phyloP scores from a whole-genome alignment of 495 filamentous ascomycete genomes.

The Talaromyces adpressus region DNA sequence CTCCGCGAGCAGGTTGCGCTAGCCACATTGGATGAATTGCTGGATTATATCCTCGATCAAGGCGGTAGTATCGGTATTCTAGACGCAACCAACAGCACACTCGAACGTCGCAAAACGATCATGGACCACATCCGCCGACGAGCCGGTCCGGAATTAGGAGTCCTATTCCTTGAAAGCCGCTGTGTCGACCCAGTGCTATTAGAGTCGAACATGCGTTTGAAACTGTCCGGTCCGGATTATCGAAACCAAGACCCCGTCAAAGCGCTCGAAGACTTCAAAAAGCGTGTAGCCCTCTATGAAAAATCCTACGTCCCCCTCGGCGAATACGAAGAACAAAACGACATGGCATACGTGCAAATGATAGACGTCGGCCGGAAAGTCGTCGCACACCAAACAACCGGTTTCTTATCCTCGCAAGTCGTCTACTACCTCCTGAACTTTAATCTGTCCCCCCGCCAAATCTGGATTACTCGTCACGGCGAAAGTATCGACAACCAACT shows the following conservation, averaged over 20 bases:
- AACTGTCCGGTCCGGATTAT: conserved; percentile 96
- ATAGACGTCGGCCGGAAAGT: conserved; percentile 95
- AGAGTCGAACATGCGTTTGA: conserved; percentile 95
- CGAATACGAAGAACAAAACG: conserved; percentile 79
- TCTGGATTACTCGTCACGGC: conserved; percentile 96
- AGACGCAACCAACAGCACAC: conserved; percentile 94
- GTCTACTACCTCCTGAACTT: conserved; percentile 93
- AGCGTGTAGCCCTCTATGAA: conserved; percentile 88
- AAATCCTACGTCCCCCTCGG: conserved; percentile 88
- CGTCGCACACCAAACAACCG: conserved; percentile 79
- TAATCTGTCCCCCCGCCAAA: conserved; percentile 88
- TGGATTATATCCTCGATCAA: conserved; percentile 76
- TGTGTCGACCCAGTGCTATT: conserved; percentile 77
- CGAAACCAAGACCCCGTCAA: conserved; percentile 79
- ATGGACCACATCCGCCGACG: conserved; percentile 74
- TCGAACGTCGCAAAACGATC: conserved; percentile 73
- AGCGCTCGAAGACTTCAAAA: conserved; percentile 85
- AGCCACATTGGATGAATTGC: conserved; percentile 82
- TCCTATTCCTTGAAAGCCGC: conserved; percentile 89
- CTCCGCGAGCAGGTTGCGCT: conserved; percentile 87
- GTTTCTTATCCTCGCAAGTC: conserved; percentile 84
- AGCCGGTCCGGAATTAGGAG: conserved; percentile 78
- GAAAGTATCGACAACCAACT: conserved; percentile 73
- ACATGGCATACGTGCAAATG: conserved; percentile 93
- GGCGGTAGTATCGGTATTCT: conserved; percentile 95